These are phyloP conservation scores for Mrakia hoshinonis DNA, from an alignment of 768 basidiomycete genomes.

Conservation along the genomic window DNA sequence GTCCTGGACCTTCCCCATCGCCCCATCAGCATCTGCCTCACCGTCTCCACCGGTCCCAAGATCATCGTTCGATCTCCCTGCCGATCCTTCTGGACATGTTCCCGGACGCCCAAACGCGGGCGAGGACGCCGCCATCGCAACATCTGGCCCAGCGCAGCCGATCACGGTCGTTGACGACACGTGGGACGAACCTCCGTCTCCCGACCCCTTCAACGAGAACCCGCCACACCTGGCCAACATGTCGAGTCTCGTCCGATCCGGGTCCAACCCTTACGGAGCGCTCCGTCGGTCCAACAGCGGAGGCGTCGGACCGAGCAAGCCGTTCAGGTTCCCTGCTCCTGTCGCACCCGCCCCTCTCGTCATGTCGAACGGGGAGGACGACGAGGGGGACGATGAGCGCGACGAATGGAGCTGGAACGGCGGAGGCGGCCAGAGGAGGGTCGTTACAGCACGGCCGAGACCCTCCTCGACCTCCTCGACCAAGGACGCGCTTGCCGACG, in stretches of 20 bases:
- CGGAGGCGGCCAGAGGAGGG: not conserved
- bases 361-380: not conserved
- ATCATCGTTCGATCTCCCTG: too few relatives aligned
- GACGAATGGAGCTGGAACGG: not conserved
- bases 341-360: not conserved
- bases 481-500: not conserved
- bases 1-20: not conserved
- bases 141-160: too few relatives aligned
- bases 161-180: too few relatives aligned
- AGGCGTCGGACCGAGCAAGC: not conserved
- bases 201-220: not conserved
- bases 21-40: not conserved
- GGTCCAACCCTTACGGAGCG: not conserved
- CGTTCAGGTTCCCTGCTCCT: not conserved
- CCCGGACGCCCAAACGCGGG: too few relatives aligned
- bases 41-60: too few relatives aligned
- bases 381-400: not conserved
- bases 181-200: too few relatives aligned
- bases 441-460: not conserved
- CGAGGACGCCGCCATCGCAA: too few relatives aligned
- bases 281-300: not conserved
- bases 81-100: too few relatives aligned
- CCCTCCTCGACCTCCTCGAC: not conserved
- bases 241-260: constrained; percentile 1
- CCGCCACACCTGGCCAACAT: not conserved